A percentile compares a stretch with the other conserved stretches of the same genome.
phyloP scores from a whole-genome alignment of 1,139 yeast species.

The Yamadazyma atmosphaerica region DNA sequence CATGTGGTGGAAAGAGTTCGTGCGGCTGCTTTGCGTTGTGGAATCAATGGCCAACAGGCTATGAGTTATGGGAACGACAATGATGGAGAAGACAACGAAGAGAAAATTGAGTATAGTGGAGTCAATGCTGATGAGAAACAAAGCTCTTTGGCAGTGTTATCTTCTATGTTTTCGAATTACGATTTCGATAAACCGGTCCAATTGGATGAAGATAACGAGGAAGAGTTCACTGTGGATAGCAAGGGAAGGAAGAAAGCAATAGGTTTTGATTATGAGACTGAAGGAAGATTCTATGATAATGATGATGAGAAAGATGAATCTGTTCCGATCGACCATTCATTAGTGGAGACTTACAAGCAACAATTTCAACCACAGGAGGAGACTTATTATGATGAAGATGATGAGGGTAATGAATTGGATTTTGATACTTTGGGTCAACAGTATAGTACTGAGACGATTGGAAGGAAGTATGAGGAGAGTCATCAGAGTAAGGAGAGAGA shows the following conservation, averaged over 20 bases:
- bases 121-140: conserved; percentile 30
- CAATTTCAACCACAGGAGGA: conserved; percentile 29
- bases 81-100: conserved; percentile 19
- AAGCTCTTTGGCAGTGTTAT: conserved; percentile 43
- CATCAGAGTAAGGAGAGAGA: conserved; percentile 16
- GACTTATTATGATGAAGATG: conserved; percentile 45
- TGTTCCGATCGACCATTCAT: conserved; percentile 17
- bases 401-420: conserved; percentile 38
- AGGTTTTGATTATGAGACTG: conserved; percentile 39
- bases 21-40: conserved; percentile 21
- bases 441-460: conserved; percentile 31
- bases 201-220: conserved; percentile 45
- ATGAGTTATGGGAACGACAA: conserved; percentile 19
- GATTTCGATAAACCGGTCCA: conserved; percentile 66
- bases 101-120: conserved; percentile 21
- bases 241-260: conserved; percentile 41
- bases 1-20: conserved; percentile 64
- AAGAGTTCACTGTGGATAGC: conserved; percentile 49
- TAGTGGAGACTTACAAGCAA: conserved; percentile 23
- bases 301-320: conserved; percentile 23
- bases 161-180: conserved; percentile 48
- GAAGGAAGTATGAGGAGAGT: conserved; percentile 26
- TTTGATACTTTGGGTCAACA: conserved; percentile 26
- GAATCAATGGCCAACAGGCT: conserved; percentile 24
- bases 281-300: conserved; percentile 20